Percentiles rank a stretch among this genome's conserved stretches.
Evolutionary conservation across 164 flowering plant species (phyloP).

Genomic region (Chimonanthus praecox): DNA sequence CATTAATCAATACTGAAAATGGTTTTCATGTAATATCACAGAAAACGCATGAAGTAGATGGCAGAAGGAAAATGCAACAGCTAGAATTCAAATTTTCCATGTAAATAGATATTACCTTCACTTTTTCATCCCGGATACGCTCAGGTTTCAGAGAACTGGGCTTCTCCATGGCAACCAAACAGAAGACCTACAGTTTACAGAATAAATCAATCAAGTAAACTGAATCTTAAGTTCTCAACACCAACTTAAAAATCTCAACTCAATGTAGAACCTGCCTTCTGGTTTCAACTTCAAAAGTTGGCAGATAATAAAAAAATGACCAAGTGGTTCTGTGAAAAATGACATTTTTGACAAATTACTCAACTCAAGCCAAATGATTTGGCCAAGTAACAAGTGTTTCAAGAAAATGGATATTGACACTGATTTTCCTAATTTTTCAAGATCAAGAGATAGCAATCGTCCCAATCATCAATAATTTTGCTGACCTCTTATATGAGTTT

Average conservation of each 20-base stretch:
- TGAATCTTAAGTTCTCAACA: background rate
- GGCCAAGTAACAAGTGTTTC: background rate
- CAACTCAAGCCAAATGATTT: background rate
- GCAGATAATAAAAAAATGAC: no score
- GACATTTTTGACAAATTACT: background rate
- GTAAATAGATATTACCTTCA: constrained; percentile 52
- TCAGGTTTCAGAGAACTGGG: constrained; percentile 90
- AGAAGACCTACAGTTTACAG: constrained; percentile 58
- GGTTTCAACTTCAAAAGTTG: background rate
- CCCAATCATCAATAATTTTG: background rate
- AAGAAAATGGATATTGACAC: background rate
- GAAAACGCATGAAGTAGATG: background rate
- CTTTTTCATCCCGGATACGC: constrained; percentile 99
- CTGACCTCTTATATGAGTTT: background rate
- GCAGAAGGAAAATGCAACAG: background rate
- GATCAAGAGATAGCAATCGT: background rate
- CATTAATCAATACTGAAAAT: background rate
- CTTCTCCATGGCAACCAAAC: constrained; percentile 97
- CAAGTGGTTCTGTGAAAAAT: no score
- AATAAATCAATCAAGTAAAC: background rate
- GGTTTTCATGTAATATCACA: background rate
- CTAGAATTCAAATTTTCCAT: background rate
- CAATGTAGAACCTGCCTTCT: background rate
- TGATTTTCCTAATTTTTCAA: background rate
- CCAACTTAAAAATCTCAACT: background rate